A percentile compares a stretch with the other conserved stretches of the same genome.
Evolutionary conservation across 345 rosid genomes (phyloP).

Genomic region (Citrus hindsii): DNA sequence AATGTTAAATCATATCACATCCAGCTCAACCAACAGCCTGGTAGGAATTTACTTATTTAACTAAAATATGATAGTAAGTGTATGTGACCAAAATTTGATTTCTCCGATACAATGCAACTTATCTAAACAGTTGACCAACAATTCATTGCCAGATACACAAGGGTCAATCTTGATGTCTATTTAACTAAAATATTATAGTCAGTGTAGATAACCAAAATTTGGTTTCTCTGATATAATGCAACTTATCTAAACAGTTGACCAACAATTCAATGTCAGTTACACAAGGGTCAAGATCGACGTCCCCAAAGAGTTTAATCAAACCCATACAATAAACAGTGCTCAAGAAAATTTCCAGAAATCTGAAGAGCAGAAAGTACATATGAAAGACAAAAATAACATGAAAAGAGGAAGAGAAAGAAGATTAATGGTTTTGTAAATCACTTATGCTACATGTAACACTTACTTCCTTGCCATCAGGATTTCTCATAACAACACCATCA

Average conservation of each 20-base stretch:
- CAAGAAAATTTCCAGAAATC: conserved; percentile 1
- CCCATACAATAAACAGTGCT: neutral
- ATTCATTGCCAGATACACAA: neutral
- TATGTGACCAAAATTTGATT: neutral
- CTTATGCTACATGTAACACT: conserved; percentile 19
- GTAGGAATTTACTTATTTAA: neutral
- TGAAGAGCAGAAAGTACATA: neutral
- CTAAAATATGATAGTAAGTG: neutral
- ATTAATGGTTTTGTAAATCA: neutral
- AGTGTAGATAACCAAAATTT: neutral
- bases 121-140: neutral
- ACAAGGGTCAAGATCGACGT: neutral
- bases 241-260: neutral
- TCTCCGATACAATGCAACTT: neutral
- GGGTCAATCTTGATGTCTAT: neutral
- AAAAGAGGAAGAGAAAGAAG: neutral
- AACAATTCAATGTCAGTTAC: neutral
- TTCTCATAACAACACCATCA: conserved; percentile 99
- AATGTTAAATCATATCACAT: neutral
- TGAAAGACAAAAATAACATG: neutral
- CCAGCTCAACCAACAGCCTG: neutral
- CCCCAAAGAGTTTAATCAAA: neutral
- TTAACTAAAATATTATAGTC: neutral
- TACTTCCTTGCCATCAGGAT: conserved; percentile 98
- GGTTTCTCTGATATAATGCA: neutral